phyloP scores from a whole-genome alignment of 1,139 yeast genomes.

The Chernovozyma sophiae-reginae region DNA sequence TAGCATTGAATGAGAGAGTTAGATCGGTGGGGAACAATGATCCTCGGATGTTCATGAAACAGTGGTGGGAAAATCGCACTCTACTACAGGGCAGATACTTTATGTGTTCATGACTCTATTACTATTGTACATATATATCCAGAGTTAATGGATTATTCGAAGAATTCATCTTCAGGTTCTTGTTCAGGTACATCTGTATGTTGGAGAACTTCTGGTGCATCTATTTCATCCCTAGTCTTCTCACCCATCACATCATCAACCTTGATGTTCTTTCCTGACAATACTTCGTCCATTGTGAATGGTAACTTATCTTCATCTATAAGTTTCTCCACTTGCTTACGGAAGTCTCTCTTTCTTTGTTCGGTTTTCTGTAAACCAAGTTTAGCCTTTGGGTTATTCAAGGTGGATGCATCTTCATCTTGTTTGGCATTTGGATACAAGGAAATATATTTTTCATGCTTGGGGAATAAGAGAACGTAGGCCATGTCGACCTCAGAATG shows the following conservation, averaged over 20 bases:
- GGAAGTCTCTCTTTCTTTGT: conserved; percentile 43
- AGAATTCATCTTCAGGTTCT: conserved; percentile 41
- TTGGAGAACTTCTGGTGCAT: conserved; percentile 30
- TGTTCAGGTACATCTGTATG: conserved; percentile 11
- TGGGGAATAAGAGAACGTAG: conserved; percentile 76
- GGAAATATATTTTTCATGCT: conserved; percentile 74
- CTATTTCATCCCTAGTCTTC: conserved; percentile 28
- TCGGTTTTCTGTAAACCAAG: conserved; percentile 48
- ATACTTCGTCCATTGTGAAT: conserved; percentile 53
- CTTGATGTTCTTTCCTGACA: conserved; percentile 42
- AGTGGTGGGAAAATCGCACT: no score
- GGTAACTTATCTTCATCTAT: conserved; percentile 52
- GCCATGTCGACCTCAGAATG: conserved; percentile 71
- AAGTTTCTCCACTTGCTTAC: conserved; percentile 48
- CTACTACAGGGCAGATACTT: no score
- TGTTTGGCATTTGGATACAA: conserved; percentile 51
- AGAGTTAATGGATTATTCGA: conserved; percentile 25
- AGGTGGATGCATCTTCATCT: conserved; percentile 22
- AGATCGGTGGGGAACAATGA: no score
- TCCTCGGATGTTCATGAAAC: no score
- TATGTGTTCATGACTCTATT: no score
- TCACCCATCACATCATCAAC: conserved; percentile 11
- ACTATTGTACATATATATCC: conserved; percentile 12
- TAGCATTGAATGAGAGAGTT: no score
- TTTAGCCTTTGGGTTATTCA: conserved; percentile 35